Percentiles rank a stretch among this genome's conserved stretches.
Evolutionary conservation across 2,329 filamentous ascomycete genomes (phyloP).

Genomic region (Ceratocystis eucalypticola): DNA sequence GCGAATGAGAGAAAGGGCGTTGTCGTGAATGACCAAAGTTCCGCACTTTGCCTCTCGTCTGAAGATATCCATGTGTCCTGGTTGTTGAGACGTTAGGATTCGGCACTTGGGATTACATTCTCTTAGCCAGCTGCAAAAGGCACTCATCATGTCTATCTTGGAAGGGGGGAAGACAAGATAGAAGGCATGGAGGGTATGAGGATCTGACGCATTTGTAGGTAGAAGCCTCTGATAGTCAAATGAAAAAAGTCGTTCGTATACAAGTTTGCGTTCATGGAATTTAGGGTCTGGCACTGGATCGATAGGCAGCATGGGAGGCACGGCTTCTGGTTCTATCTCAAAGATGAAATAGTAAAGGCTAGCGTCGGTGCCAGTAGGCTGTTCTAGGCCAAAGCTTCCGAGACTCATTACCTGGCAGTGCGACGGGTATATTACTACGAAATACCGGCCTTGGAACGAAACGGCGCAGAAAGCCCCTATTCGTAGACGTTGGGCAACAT

Average conservation of each 20-base stretch:
- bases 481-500: slow-evolving; percentile 27
- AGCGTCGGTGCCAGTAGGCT: slow-evolving; percentile 13
- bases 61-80: slow-evolving; percentile 38
- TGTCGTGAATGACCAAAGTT: slow-evolving; percentile 35
- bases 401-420: slow-evolving; percentile 27
- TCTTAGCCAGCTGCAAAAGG: slow-evolving; percentile 35
- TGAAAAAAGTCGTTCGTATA: slow-evolving; percentile 25
- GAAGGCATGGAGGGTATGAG: slow-evolving; percentile 27
- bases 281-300: background rate
- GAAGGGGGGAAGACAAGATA: slow-evolving; percentile 38
- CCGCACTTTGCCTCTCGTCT: slow-evolving; percentile 22
- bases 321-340: slow-evolving; percentile 21
- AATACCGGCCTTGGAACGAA: slow-evolving; percentile 24
- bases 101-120: slow-evolving; percentile 29
- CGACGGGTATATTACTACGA: slow-evolving; percentile 30
- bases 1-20: slow-evolving; percentile 28
- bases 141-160: slow-evolving; percentile 26
- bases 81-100: slow-evolving; percentile 30
- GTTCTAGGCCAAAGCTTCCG: slow-evolving; percentile 19
- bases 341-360: slow-evolving; percentile 30
- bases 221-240: slow-evolving; percentile 26
- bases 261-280: slow-evolving; percentile 20
- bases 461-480: slow-evolving; percentile 28
- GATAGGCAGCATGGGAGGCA: slow-evolving; percentile 3
- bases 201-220: slow-evolving; percentile 16